Evolutionary conservation across 1,284 basidiomycete genomes (phyloP).

Genomic region (Afroboletus lepidellus): DNA sequence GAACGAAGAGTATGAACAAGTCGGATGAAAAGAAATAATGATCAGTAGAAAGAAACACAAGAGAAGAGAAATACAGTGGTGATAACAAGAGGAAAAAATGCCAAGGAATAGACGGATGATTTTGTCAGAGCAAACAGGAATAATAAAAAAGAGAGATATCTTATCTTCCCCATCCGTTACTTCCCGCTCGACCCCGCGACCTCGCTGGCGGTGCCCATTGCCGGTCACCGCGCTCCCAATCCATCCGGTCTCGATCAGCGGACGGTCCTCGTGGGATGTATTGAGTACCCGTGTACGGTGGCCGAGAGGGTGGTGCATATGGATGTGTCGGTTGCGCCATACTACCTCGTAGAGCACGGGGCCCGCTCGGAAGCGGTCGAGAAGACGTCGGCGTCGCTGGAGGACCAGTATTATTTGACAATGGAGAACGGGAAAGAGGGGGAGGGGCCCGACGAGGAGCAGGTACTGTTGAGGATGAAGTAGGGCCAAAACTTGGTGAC

Average conservation of each 20-base stretch:
- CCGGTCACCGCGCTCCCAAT: conserved; percentile 39
- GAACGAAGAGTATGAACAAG: conserved; percentile 3
- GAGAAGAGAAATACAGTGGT: not conserved
- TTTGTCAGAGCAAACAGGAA: conserved; percentile 13
- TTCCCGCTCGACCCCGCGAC: conserved; percentile 31
- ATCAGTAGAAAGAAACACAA: conserved; percentile 20
- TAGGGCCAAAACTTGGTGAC: conserved; percentile 27
- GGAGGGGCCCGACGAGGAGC: conserved; percentile 29
- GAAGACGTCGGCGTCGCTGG: conserved; percentile 24
- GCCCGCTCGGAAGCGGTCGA: conserved; percentile 49
- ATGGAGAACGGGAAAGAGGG: conserved; percentile 26
- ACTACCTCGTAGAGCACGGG: conserved; percentile 47
- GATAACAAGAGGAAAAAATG: not conserved
- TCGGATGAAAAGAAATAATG: conserved; percentile 35
- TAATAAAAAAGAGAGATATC: conserved; percentile 3
- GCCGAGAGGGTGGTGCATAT: conserved; percentile 25
- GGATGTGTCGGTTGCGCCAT: conserved; percentile 26
- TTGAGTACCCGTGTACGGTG: conserved; percentile 26
- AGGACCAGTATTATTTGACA: conserved; percentile 27
- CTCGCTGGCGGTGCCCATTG: conserved; percentile 27
- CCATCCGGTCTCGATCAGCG: conserved; percentile 42
- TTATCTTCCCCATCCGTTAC: conserved; percentile 35
- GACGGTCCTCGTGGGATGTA: conserved; percentile 44
- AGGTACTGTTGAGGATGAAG: conserved; percentile 23
- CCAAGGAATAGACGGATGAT: conserved; percentile 3